Conservation (phyloP, 768 basidiomycete species). For the Candolleomyces efflorescens region DNA sequence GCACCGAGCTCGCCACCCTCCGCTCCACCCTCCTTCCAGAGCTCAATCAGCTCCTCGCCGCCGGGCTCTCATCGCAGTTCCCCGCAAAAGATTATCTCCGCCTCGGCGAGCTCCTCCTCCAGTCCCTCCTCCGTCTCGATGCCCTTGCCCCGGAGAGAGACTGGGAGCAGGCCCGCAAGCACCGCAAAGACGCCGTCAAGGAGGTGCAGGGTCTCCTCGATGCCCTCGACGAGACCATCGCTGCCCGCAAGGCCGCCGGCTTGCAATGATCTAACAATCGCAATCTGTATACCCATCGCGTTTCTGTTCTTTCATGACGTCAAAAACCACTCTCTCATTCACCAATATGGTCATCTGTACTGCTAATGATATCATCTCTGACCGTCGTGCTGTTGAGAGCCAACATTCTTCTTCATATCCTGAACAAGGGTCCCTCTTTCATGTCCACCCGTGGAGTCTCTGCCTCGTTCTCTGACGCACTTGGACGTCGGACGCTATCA, state of each 20-base stretch:
- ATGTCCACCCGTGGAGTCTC: no score
- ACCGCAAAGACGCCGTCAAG: conserved; percentile 83
- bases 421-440: no score
- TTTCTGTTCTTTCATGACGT: neutral
- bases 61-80: conserved; percentile 14
- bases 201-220: conserved; percentile 83
- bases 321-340: no score
- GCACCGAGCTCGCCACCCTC: conserved; percentile 48
- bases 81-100: conserved; percentile 38
- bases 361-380: no score
- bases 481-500: no score
- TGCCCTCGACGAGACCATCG: conserved; percentile 71
- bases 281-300: neutral
- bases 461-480: no score
- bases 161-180: conserved; percentile 75
- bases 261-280: neutral
- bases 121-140: conserved; percentile 84
- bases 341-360: no score
- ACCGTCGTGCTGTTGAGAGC: no score
- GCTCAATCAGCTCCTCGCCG: conserved; percentile 51
- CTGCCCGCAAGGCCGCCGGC: conserved; percentile 9
- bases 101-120: conserved; percentile 79
- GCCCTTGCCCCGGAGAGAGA: conserved; percentile 67
- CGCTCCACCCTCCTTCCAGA: conserved; percentile 50
- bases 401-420: no score